Conservation (phyloP, 176 grass and related monocot species). For the Avena eriantha region DNA sequence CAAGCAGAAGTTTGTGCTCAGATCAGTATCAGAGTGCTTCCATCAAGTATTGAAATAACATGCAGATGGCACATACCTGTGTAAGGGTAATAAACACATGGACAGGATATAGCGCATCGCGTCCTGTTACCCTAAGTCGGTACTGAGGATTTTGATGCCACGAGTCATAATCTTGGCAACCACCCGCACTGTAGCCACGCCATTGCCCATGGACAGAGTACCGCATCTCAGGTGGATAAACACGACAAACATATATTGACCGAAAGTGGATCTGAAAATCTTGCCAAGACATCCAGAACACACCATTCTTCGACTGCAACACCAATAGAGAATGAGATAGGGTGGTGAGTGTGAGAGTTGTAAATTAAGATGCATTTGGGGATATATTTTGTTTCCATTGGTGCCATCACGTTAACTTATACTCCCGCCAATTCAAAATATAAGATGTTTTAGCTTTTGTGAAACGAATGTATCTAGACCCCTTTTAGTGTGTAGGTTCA, state of each 20-base stretch:
- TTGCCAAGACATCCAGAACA: constrained; percentile 99
- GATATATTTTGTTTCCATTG: constrained; percentile 22
- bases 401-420: not conserved
- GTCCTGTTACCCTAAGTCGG: constrained; percentile 81
- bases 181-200: constrained; percentile 90
- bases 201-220: constrained; percentile 98
- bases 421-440: too few relatives aligned
- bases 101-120: constrained; percentile 79
- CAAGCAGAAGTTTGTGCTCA: constrained; percentile 46
- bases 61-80: constrained; percentile 68
- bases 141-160: constrained; percentile 99
- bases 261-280: constrained; percentile 99
- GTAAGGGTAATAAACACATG: constrained; percentile 99
- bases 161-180: constrained; percentile 97
- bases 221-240: constrained; percentile 95
- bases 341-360: not conserved
- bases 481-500: too few relatives aligned
- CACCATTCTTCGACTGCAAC: constrained; percentile 89
- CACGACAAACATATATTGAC: constrained; percentile 97
- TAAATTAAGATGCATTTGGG: constrained; percentile 24
- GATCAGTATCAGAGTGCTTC: constrained; percentile 33
- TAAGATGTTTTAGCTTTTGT: too few relatives aligned
- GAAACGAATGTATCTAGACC: too few relatives aligned
- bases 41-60: constrained; percentile 17
- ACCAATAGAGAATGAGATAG: constrained; percentile 32